Evolutionary conservation across 768 basidiomycete genomes (phyloP), one percentile per base, ranked within the genome.

Genomic region (Strobilomyces confusus): DNA sequence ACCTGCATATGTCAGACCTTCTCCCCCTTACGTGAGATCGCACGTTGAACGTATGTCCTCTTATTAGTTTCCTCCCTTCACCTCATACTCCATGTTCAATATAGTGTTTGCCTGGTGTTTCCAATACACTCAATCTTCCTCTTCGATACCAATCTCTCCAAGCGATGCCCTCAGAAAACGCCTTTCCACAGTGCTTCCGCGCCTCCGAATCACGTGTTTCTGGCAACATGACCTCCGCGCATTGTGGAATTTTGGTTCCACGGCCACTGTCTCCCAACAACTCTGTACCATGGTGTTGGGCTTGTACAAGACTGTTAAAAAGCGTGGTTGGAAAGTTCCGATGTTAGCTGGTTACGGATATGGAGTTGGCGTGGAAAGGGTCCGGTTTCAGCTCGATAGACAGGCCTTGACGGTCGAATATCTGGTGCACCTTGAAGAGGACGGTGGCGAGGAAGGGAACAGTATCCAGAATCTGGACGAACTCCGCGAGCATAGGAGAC

Each of bases 201-300:
- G 79, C 55, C 66, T 92, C 25, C 85, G 91, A 34, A 81, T 95
- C 56, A 93, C 90, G 2, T 95, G 91, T 65, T 94, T 95, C 66
- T 95, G 92, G 90, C 91, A 95, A 65, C 94, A 95, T 67, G 91
- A 97, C 72, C 80, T 95, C 26, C 88, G 89, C 57, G 81, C 91
- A 0, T 68, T 91, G 36, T 95, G 92, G 92, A 89, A 83, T 36
- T 79, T 93, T 47, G 84, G 83, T 8, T 80, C 85, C 0, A 77
- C 81, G 1, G 74, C 81, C 15, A 77, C 81, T 29, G 62, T 92
- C 11, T 78, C 81, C 9, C 89, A 92, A 58, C 92, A 95, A 59
- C 78, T 98, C 2, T 86, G 86, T n/a, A 83, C 87, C 6, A 91
- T 95, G 81, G 77, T 86, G 17, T 70, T 92, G 8, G 89, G 91